Evolutionary conservation across 192 early-diverging fungal species (phyloP).

Genomic region (Coemansia sp.): DNA sequence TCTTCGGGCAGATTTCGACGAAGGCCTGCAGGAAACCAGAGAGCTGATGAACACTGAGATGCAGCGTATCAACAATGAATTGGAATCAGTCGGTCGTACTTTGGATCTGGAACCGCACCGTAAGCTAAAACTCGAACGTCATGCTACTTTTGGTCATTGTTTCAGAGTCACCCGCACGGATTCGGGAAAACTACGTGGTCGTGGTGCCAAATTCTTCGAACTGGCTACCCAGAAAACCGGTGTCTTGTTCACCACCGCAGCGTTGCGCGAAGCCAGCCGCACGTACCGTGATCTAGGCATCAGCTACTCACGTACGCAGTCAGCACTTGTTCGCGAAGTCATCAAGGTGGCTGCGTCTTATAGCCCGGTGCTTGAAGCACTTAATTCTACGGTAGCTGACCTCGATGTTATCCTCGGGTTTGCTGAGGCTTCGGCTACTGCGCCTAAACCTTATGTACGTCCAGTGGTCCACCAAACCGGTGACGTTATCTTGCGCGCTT

Average conservation of each 20-base stretch:
- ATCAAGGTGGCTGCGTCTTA: conserved; percentile 85
- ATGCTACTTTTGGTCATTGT: conserved; percentile 78
- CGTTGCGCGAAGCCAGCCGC: conserved; percentile 63
- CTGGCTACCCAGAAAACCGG: conserved; percentile 86
- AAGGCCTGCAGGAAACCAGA: conserved; percentile 44
- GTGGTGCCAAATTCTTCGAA: conserved; percentile 72
- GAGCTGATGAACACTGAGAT: conserved; percentile 57
- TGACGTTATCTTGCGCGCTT: conserved; percentile 64
- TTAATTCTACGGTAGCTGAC: conserved; percentile 76
- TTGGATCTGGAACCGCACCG: conserved; percentile 79
- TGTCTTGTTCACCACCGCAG: conserved; percentile 80
- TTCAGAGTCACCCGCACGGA: conserved; percentile 77
- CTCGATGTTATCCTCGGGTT: conserved; percentile 88
- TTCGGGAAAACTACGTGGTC: conserved; percentile 66
- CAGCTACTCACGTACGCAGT: conserved; percentile 71
- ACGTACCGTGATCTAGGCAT: conserved; percentile 60
- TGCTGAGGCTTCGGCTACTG: conserved; percentile 80
- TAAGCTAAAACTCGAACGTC: conserved; percentile 89
- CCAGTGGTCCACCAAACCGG: conserved; percentile 65
- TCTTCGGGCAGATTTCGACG: conserved; percentile 84
- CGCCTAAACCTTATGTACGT: conserved; percentile 81
- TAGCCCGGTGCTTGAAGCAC: conserved; percentile 73
- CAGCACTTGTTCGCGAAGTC: conserved; percentile 79
- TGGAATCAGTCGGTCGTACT: conserved; percentile 56
- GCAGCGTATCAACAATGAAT: conserved; percentile 63